Evolutionary conservation across 345 rosid genomes (phyloP), one percentile per base, ranked within the genome.

Genomic region (Rubroshorea leprosula): DNA sequence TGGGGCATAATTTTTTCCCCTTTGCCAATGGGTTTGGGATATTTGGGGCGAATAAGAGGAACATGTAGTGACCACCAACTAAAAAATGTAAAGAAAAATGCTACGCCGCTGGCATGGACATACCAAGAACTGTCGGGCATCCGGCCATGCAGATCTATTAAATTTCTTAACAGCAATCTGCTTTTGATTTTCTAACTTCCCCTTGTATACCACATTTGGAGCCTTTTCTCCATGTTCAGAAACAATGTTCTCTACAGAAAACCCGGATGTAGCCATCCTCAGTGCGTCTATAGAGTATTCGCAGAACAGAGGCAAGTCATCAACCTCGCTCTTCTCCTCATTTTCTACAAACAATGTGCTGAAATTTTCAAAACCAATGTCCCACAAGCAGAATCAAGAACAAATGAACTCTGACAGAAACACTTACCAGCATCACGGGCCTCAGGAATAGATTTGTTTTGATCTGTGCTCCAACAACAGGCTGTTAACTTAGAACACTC

Each of bases 221-320:
- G 96, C 98, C 76, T 83, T 92, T 58, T 89, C 97, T 16, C 97
- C 96, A 68, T 89, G 97, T 58, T 92, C 98, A 31, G 95, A 89
- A 44, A 92, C 93, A 58, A 92, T 92, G 54, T 92, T 92, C 71
- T 86, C 95, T 13, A 75, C 75, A 0, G 96, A 82, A 68, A 92
- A 92, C 44, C 98, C 95, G 21, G 93, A 89, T 8, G 98, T 89
- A 0, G 96, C 98, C 66, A 75, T 81, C 74, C 79, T 84, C 4
- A 92, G 76, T 23, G 77, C 77, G 76, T 84, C 95, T 23, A 92
- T 73, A 1, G 90, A 74, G 71, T 81, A 92, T 62, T 92, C 96
- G 11, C 78, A 76, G 57, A 91, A 91, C 7, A 69, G 72, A 8
- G 96, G 87, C 79, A 78, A 62, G 61, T 68, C 65, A 64, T 73